Evolutionary conservation across 371 early-diverging fungal species (phyloP).

Genomic region (Mortierella sp.): DNA sequence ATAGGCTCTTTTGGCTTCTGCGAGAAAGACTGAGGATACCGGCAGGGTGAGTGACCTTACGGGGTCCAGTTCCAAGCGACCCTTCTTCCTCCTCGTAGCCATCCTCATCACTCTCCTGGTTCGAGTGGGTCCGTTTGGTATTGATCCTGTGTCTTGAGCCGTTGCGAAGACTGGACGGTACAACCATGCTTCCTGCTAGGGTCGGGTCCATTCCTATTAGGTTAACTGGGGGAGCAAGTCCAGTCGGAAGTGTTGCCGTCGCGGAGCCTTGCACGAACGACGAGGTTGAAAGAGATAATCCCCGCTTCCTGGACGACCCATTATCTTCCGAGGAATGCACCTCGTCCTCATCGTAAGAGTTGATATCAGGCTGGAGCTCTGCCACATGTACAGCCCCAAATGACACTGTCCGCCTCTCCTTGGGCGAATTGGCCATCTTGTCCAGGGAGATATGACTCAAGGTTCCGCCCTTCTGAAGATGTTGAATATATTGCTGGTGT

Average conservation of each 20-base stretch:
- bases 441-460: constrained; percentile 25
- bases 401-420: constrained; percentile 52
- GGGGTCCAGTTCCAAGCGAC: constrained; percentile 37
- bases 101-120: constrained; percentile 26
- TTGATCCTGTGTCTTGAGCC: not conserved
- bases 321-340: constrained; percentile 46
- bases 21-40: constrained; percentile 2
- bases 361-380: constrained; percentile 44
- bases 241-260: not conserved
- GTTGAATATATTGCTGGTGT: constrained; percentile 17
- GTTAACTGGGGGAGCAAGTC: not conserved
- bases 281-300: constrained; percentile 17
- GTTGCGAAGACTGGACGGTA: not conserved
- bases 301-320: constrained; percentile 7
- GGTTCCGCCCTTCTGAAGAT: constrained; percentile 16
- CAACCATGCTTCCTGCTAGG: not conserved
- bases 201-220: not conserved
- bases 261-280: constrained; percentile 8
- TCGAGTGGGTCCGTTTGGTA: not conserved
- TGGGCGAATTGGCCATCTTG: constrained; percentile 38
- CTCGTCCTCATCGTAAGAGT: constrained; percentile 52
- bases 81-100: constrained; percentile 40
- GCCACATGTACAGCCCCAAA: constrained; percentile 58
- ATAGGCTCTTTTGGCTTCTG: constrained; percentile 14
- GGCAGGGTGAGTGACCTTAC: not conserved